A percentile compares a stretch with the other conserved stretches of the same genome.
These are phyloP conservation scores for Ogataea corticis DNA, from an alignment of 805 yeast genomes.

Conservation along the genomic window DNA sequence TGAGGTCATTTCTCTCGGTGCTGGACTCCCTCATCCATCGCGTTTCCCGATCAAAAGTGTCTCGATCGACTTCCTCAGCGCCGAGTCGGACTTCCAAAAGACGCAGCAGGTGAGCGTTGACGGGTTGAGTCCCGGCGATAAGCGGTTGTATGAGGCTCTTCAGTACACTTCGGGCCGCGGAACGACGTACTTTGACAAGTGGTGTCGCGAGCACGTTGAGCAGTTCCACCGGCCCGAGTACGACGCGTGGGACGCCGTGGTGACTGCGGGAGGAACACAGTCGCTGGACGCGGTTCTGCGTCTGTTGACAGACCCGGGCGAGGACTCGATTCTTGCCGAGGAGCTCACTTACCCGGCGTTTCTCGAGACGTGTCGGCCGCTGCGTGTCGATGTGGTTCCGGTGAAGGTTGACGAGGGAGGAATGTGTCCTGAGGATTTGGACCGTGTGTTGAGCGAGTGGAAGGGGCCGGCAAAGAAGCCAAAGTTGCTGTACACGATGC, in stretches of 20 bases:
- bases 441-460: constrained; percentile 66
- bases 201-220: constrained; percentile 43
- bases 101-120: constrained; percentile 38
- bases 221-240: constrained; percentile 46
- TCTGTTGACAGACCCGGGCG: constrained; percentile 70
- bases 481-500: constrained; percentile 64
- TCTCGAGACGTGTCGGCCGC: constrained; percentile 75
- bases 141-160: constrained; percentile 45
- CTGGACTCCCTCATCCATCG: constrained; percentile 56
- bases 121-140: constrained; percentile 19
- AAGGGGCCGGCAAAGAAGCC: constrained; percentile 48
- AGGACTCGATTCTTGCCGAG: constrained; percentile 79
- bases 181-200: constrained; percentile 41
- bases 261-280: constrained; percentile 87
- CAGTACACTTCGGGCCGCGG: constrained; percentile 56
- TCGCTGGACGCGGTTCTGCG: constrained; percentile 83
- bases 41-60: constrained; percentile 48
- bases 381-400: constrained; percentile 68
- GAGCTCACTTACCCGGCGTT: constrained; percentile 84
- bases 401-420: constrained; percentile 80
- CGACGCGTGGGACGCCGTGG: constrained; percentile 66
- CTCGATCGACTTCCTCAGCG: constrained; percentile 34
- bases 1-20: constrained; percentile 51
- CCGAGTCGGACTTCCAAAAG: constrained; percentile 44
- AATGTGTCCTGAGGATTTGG: constrained; percentile 71